phyloP scores from a whole-genome alignment of 805 yeast species.

The Metschnikowia kunwiensis region DNA sequence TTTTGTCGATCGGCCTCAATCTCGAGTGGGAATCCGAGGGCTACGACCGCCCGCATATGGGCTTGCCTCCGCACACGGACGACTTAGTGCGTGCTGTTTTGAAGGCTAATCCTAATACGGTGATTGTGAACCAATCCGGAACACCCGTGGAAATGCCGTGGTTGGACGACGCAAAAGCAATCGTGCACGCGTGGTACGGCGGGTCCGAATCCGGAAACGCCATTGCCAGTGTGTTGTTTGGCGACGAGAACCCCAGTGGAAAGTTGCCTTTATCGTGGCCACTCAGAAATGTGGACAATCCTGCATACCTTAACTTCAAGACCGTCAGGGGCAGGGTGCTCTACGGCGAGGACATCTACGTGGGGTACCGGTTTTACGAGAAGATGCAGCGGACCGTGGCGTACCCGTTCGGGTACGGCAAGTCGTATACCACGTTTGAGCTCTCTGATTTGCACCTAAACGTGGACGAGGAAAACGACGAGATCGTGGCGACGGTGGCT shows the following conservation, averaged over 20 bases:
- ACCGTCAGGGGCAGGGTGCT: slow-evolving; percentile 51
- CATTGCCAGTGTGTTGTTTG: slow-evolving; percentile 57
- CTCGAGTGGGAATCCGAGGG: slow-evolving; percentile 62
- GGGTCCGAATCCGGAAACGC: slow-evolving; percentile 59
- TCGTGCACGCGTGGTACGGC: slow-evolving; percentile 57
- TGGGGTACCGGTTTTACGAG: slow-evolving; percentile 63
- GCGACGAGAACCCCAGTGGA: slow-evolving; percentile 60
- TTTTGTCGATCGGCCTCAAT: slow-evolving; percentile 50
- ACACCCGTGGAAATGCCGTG: slow-evolving; percentile 62
- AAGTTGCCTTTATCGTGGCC: slow-evolving; percentile 59
- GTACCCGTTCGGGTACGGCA: slow-evolving; percentile 62
- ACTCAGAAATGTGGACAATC: slow-evolving; percentile 48
- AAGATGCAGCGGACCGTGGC: slow-evolving; percentile 45
- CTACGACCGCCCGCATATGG: slow-evolving; percentile 49
- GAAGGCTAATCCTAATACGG: slow-evolving; percentile 47
- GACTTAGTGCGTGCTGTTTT: slow-evolving; percentile 44
- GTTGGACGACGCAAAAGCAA: slow-evolving; percentile 38
- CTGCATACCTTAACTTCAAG: slow-evolving; percentile 51
- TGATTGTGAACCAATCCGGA: slow-evolving; percentile 57
- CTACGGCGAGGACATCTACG: slow-evolving; percentile 65
- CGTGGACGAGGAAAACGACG: slow-evolving; percentile 22
- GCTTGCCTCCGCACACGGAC: slow-evolving; percentile 48
- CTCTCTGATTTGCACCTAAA: slow-evolving; percentile 35
- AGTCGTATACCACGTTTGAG: slow-evolving; percentile 55
- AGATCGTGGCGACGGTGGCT: slow-evolving; percentile 31